These are phyloP conservation scores for Suillus lakei DNA, from an alignment of 768 basidiomycete species.

Conservation along the genomic window DNA sequence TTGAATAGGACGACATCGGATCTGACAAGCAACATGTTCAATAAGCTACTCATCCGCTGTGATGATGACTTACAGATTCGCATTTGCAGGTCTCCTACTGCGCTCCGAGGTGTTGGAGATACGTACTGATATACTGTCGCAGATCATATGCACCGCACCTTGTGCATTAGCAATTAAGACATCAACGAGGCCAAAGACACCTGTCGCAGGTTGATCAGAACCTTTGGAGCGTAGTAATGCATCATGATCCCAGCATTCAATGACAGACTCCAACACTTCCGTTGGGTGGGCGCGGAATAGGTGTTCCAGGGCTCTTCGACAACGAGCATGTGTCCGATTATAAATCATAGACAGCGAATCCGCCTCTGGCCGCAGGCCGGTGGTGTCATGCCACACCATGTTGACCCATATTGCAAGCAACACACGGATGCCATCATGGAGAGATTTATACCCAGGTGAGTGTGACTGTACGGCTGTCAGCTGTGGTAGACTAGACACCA, in stretches of 20 bases:
- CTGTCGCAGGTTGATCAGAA: conserved; percentile 45
- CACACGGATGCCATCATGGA: conserved; percentile 83
- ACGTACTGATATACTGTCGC: conserved; percentile 77
- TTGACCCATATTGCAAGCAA: conserved; percentile 78
- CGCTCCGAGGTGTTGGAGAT: conserved; percentile 60
- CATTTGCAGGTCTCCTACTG: conserved; percentile 63
- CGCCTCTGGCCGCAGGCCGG: conserved; percentile 56
- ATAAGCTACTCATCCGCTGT: neutral
- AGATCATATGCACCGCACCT: conserved; percentile 85
- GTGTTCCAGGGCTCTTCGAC: conserved; percentile 81
- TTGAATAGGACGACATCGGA: conserved; percentile 75
- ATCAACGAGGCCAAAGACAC: conserved; percentile 84
- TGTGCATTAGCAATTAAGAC: conserved; percentile 84
- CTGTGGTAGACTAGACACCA: neutral
- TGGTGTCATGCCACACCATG: conserved; percentile 53
- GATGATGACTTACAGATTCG: conserved; percentile 60
- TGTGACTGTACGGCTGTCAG: conserved; percentile 46
- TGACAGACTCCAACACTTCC: conserved; percentile 83
- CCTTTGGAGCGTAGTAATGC: conserved; percentile 49
- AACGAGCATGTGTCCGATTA: conserved; percentile 66
- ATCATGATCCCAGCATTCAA: conserved; percentile 81
- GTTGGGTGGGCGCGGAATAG: conserved; percentile 80
- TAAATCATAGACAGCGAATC: conserved; percentile 74
- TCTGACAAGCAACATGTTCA: conserved; percentile 41
- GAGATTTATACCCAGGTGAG: conserved; percentile 74